Base-by-base conservation (phyloP, 1,284 basidiomycete species). In the Pascua guehoae region DNA sequence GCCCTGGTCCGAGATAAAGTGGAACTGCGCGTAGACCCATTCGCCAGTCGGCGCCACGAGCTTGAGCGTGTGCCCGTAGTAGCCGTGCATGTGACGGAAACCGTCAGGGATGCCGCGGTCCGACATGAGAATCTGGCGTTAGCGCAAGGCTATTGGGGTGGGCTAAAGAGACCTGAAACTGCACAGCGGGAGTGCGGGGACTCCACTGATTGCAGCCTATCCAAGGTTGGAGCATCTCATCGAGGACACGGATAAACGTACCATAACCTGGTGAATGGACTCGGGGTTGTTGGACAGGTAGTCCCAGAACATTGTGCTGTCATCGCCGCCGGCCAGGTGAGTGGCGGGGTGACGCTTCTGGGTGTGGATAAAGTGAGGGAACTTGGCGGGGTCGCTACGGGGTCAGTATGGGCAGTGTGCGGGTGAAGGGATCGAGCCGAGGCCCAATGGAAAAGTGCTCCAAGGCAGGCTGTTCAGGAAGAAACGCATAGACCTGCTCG, bases 61-160 rank as follows among this genome's bases (percentile, higher is more conserved):
- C 80, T 95, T 94, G 82, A 84, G 86, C n/a, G 91, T 88, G 81
- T 96, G 91, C 8, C 93, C 91, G 47, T 87, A 88, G 81, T 92
- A 96, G 17, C 91, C 92, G 78, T 96, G 88, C 85, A 86, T 82
- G 67, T 86, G 80, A 76, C 89, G 85, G 79, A 81, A 91, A 59
- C 57, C 57, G 44, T 63, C 83, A 16, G 93, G 91, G 53, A 89
- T 93, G 57, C 92, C 94, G 70, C 92, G 89, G 78, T 96, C 93
- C 4, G 73, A 72, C 66, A 74, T 70, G 50, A 72, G 63, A 56
- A 72, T 68, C 63, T 66, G 52, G 1, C 8, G 52, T 56, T 18
- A 54, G 32, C 32, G 24, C 24, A 32, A 32, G 24, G 24, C 7
- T 4, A 3, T 32, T 32, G 24, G 24, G 4, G 24, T 4, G 24